Evolutionary conservation across 345 rosid genomes (phyloP).

Genomic region (Ceriops tagal): DNA sequence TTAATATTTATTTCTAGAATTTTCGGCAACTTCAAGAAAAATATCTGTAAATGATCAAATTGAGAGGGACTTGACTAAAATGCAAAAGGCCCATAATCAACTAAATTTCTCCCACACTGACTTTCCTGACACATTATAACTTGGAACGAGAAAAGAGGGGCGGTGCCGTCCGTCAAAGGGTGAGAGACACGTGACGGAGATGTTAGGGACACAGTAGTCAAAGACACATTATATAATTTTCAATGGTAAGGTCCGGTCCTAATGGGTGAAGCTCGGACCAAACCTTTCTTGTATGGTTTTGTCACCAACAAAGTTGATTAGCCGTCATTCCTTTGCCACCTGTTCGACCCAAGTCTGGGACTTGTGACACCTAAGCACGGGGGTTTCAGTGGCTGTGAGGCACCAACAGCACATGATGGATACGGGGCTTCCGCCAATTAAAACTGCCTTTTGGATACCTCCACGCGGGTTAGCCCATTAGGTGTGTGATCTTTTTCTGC

Average conservation of each 20-base stretch:
- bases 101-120: not conserved
- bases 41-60: not conserved
- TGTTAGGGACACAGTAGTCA: slow-evolving; percentile 10
- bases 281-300: not conserved
- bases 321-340: slow-evolving; percentile 23
- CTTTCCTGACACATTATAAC: not conserved
- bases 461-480: slow-evolving; percentile 8
- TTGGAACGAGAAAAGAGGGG: slow-evolving; percentile 15
- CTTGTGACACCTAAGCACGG: slow-evolving; percentile 15
- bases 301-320: not conserved
- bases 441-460: not conserved
- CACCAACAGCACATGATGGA: not conserved
- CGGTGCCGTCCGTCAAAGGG: slow-evolving; percentile 37
- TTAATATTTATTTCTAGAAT: too few species aligned
- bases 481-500: not conserved
- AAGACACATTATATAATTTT: not conserved
- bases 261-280: not conserved
- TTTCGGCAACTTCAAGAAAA: not conserved
- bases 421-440: not conserved
- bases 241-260: not conserved
- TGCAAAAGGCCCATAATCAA: not conserved
- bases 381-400: slow-evolving; percentile 11
- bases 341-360: not conserved
- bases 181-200: slow-evolving; percentile 38
- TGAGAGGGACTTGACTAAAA: not conserved